phyloP scores from a whole-genome alignment of 176 grass and related monocot genomes.

The Puccinellia tenuiflora region DNA sequence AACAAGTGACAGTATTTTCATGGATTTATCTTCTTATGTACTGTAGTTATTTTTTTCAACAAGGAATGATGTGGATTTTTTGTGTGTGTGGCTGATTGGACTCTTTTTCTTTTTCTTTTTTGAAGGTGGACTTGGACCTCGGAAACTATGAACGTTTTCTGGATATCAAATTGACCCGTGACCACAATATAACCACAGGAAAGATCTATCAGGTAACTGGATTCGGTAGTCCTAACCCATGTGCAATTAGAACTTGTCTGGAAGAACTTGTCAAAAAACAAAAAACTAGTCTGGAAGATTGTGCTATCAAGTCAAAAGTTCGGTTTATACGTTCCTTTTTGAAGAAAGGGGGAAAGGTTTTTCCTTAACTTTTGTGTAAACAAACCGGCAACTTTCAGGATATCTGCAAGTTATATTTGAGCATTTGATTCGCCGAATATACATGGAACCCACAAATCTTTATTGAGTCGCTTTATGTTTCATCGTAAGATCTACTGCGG shows the following conservation, averaged over 20 bases:
- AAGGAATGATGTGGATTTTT: not conserved
- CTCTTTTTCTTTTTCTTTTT: slow-evolving; percentile 15
- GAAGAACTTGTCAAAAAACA: too few relatives aligned
- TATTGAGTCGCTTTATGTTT: slow-evolving; percentile 42
- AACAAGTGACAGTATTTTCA: not conserved
- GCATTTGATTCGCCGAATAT: slow-evolving; percentile 25
- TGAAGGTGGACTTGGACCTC: slow-evolving; percentile 95
- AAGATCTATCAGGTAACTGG: slow-evolving; percentile 90
- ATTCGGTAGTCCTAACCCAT: slow-evolving; percentile 19
- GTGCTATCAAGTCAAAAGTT: slow-evolving; percentile 33
- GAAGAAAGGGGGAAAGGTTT: not conserved
- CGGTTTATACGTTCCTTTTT: not conserved
- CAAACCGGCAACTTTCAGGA: not conserved
- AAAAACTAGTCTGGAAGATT: not conserved
- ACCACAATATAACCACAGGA: slow-evolving; percentile 98
- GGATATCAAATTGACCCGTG: slow-evolving; percentile 88
- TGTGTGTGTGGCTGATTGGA: slow-evolving; percentile 10
- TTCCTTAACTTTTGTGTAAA: slow-evolving; percentile 16
- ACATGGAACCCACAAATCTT: slow-evolving; percentile 50
- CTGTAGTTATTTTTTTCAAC: not conserved
- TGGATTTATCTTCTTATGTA: not conserved
- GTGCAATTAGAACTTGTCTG: not conserved
- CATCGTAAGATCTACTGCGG: slow-evolving; percentile 48
- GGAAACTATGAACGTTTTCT: slow-evolving; percentile 98
- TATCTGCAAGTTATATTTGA: slow-evolving; percentile 24